Percentiles rank a stretch among this genome's conserved stretches.
Conservation (phyloP, 1,284 basidiomycete genomes). For the Apiotrichum montevideense region DNA sequence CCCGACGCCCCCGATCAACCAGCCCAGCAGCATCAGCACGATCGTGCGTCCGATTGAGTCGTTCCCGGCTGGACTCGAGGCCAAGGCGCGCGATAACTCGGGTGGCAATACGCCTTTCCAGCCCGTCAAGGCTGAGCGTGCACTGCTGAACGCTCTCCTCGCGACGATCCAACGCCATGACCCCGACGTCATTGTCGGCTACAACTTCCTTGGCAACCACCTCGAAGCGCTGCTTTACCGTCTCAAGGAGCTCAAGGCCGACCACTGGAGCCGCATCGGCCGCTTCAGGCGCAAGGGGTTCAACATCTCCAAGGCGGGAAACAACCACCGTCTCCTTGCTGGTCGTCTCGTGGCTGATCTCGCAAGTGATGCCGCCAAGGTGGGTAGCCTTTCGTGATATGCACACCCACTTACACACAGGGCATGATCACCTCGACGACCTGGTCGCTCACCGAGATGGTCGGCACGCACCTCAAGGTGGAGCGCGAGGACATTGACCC, state of each 20-base stretch:
- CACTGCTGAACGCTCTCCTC: conserved; percentile 75
- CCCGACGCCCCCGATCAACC: conserved; percentile 75
- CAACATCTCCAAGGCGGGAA: conserved; percentile 71
- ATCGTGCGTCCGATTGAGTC: conserved; percentile 84
- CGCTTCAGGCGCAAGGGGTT: conserved; percentile 74
- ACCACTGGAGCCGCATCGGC: conserved; percentile 90
- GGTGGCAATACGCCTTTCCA: conserved; percentile 65
- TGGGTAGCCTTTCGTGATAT: conserved; percentile 37
- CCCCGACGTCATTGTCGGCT: conserved; percentile 90
- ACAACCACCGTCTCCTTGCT: conserved; percentile 74
- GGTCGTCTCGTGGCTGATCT: conserved; percentile 89
- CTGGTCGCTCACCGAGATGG: conserved; percentile 98
- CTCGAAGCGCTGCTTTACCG: conserved; percentile 87
- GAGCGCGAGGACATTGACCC: conserved; percentile 90
- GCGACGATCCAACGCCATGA: conserved; percentile 79
- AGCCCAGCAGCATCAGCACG: conserved; percentile 77
- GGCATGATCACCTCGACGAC: conserved; percentile 92
- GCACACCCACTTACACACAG: conserved; percentile 45
- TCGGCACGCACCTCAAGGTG: conserved; percentile 76
- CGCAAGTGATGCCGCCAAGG: conserved; percentile 89
- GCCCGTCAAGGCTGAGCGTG: conserved; percentile 74
- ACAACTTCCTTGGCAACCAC: conserved; percentile 88
- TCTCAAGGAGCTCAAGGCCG: conserved; percentile 80
- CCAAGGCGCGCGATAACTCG: conserved; percentile 50
- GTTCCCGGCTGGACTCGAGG: conserved; percentile 82